Evolutionary conservation across 148 eudicot species (phyloP).

Genomic region (Nepenthes gracilis): DNA sequence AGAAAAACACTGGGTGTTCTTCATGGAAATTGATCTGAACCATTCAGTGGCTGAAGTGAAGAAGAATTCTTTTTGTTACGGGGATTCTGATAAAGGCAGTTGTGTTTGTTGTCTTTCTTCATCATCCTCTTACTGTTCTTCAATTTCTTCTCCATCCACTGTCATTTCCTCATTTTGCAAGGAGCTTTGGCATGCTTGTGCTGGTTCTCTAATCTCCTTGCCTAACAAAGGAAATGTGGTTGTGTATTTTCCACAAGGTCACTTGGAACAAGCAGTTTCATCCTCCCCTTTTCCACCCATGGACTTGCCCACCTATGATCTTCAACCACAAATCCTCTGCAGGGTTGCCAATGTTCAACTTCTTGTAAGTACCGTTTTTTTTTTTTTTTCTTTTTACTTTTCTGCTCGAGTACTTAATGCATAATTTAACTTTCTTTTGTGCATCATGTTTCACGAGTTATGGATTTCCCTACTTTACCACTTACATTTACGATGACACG

Average conservation of each 20-base stretch:
- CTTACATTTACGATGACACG: too few relatives aligned
- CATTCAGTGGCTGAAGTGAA: slow-evolving; percentile 38
- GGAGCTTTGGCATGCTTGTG: slow-evolving; percentile 98
- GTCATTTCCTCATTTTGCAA: slow-evolving; percentile 28
- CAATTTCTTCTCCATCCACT: slow-evolving; percentile 35
- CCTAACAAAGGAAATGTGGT: slow-evolving; percentile 78
- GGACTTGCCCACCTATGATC: slow-evolving; percentile 48
- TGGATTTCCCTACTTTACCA: neutral
- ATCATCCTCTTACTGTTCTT: slow-evolving; percentile 41
- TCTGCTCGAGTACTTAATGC: neutral
- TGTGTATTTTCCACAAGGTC: slow-evolving; percentile 93
- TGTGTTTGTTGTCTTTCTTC: slow-evolving; percentile 20
- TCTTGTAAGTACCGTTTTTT: slow-evolving; percentile 40
- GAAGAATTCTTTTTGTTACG: slow-evolving; percentile 32
- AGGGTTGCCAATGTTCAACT: slow-evolving; percentile 61
- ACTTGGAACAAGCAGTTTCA: slow-evolving; percentile 56
- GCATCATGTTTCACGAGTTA: neutral
- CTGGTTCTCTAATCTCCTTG: slow-evolving; percentile 60
- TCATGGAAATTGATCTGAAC: slow-evolving; percentile 93
- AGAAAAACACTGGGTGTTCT: slow-evolving; percentile 11
- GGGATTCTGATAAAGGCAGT: slow-evolving; percentile 27
- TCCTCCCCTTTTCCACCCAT: slow-evolving; percentile 26
- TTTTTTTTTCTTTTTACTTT: neutral
- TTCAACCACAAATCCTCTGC: slow-evolving; percentile 78
- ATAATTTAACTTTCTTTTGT: neutral